Conservation (phyloP, 2,329 filamentous ascomycete species). For the Bipolaris victoriae region DNA sequence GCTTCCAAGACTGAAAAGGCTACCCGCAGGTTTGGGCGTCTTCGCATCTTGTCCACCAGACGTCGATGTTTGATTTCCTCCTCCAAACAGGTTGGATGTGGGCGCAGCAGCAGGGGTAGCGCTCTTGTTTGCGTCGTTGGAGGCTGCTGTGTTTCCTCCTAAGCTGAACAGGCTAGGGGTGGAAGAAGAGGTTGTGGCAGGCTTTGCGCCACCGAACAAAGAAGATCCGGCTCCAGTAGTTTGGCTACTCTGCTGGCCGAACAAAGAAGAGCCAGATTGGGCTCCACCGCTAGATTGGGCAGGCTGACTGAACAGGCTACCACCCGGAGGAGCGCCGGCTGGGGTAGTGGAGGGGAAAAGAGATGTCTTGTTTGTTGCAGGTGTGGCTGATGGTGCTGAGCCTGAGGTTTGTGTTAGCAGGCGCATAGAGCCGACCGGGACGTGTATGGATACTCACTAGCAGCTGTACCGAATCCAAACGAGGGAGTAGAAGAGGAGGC, state of each 20-base stretch:
- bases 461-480: slow-evolving; percentile 18
- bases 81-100: slow-evolving; percentile 29
- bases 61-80: slow-evolving; percentile 28
- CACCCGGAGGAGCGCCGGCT: slow-evolving; percentile 46
- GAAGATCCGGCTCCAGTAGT: slow-evolving; percentile 13
- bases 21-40: slow-evolving; percentile 37
- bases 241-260: slow-evolving; percentile 23
- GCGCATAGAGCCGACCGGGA: not conserved
- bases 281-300: slow-evolving; percentile 24
- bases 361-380: slow-evolving; percentile 46
- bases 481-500: slow-evolving; percentile 26
- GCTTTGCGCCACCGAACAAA: slow-evolving; percentile 33
- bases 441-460: slow-evolving; percentile 15
- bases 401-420: slow-evolving; percentile 21
- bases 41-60: slow-evolving; percentile 42
- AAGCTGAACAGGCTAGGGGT: slow-evolving; percentile 37
- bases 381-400: slow-evolving; percentile 41
- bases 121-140: slow-evolving; percentile 42
- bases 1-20: slow-evolving; percentile 38
- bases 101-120: slow-evolving; percentile 34
- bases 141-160: slow-evolving; percentile 33
- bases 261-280: slow-evolving; percentile 25
- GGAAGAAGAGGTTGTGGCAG: slow-evolving; percentile 34
- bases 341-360: slow-evolving; percentile 48
- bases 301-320: slow-evolving; percentile 36